phyloP scores from a whole-genome alignment of 805 yeast genomes.

The Priceomyces melissophilus region DNA sequence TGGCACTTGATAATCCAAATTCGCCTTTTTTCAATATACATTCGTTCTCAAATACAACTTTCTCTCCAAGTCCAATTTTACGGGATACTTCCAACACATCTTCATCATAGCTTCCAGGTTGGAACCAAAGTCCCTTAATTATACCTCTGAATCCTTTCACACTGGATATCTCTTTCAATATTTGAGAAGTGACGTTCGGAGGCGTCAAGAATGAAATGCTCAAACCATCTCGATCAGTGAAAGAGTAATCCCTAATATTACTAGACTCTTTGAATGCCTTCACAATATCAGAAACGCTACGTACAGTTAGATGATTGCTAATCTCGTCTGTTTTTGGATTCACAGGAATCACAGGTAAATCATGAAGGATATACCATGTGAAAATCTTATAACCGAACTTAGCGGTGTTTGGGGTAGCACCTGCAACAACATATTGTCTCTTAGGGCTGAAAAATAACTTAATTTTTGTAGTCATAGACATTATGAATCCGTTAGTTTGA shows the following conservation, averaged over 20 bases:
- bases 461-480: conserved; percentile 38
- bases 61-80: conserved; percentile 28
- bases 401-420: conserved; percentile 61
- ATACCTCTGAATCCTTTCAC: conserved; percentile 35
- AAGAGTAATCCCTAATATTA: conserved; percentile 22
- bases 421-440: conserved; percentile 61
- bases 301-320: conserved; percentile 38
- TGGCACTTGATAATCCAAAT: conserved; percentile 38
- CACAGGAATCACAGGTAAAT: conserved; percentile 60
- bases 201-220: conserved; percentile 75
- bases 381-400: conserved; percentile 72
- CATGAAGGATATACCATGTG: conserved; percentile 59
- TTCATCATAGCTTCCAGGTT: conserved; percentile 71
- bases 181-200: conserved; percentile 50
- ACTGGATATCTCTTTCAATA: conserved; percentile 34
- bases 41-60: conserved; percentile 48
- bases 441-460: conserved; percentile 49
- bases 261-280: conserved; percentile 14
- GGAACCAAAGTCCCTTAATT: conserved; percentile 71
- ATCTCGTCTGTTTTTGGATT: conserved; percentile 56
- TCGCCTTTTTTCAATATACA: conserved; percentile 75
- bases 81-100: conserved; percentile 45
- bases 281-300: conserved; percentile 26
- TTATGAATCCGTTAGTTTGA: conserved; percentile 11
- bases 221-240: conserved; percentile 38